Conservation (phyloP, 1,284 basidiomycete species). For the Tilletia indica region DNA sequence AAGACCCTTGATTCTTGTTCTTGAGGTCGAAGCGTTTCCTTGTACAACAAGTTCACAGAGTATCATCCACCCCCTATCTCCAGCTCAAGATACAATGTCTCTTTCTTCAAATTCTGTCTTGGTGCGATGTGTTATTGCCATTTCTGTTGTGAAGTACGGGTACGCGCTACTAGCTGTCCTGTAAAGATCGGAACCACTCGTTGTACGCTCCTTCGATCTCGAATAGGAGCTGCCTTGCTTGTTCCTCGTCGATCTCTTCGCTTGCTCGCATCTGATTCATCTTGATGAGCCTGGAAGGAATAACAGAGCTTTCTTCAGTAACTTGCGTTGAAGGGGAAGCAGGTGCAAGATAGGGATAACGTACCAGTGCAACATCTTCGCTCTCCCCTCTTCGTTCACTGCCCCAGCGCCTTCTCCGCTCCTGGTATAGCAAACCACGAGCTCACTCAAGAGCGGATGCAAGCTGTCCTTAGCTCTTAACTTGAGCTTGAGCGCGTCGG, state of each 20-base stretch:
- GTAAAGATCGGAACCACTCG: conserved; percentile 85
- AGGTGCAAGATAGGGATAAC: too few relatives aligned
- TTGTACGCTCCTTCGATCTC: conserved; percentile 96
- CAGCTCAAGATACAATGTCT: too few relatives aligned
- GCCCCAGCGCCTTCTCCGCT: conserved; percentile 63
- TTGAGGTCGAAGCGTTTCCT: too few relatives aligned
- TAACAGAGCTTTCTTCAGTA: not conserved
- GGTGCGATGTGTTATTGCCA: too few relatives aligned
- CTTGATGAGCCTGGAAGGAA: conserved; percentile 75
- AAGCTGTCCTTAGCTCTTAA: conserved; percentile 93
- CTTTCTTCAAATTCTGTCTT: too few relatives aligned
- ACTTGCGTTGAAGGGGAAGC: too few relatives aligned
- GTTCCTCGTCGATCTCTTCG: conserved; percentile 92
- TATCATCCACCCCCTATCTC: too few relatives aligned
- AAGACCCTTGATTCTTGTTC: too few relatives aligned
- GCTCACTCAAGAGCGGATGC: conserved; percentile 88
- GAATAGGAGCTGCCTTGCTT: conserved; percentile 90
- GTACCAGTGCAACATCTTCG: conserved; percentile 92
- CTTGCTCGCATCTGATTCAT: conserved; percentile 95
- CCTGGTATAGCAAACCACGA: conserved; percentile 70
- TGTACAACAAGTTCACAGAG: too few relatives aligned
- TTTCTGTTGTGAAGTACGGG: too few relatives aligned
- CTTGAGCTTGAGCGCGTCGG: conserved; percentile 91
- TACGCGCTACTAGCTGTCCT: conserved; percentile 21
- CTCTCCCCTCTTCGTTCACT: conserved; percentile 85